Evolutionary conservation across 1,284 basidiomycete genomes (phyloP).

Genomic region (Trichosporon asahii): DNA sequence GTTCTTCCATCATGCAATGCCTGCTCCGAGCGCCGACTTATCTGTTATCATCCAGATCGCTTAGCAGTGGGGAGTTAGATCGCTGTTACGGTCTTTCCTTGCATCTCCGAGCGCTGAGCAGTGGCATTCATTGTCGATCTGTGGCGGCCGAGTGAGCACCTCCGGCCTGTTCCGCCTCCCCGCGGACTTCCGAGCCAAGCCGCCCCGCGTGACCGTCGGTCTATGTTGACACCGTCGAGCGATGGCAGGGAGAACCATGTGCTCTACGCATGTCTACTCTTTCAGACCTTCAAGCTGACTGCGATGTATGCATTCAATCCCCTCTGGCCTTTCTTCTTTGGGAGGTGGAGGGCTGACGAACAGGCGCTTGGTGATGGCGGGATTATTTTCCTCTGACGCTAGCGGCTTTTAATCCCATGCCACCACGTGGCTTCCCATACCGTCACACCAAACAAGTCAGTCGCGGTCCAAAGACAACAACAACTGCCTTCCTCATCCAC

Average conservation of each 20-base stretch:
- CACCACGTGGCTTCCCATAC: constrained; percentile 7
- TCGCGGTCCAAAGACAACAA: constrained; percentile 8
- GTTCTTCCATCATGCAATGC: not conserved
- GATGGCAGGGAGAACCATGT: too few relatives aligned
- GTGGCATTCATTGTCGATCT: too few relatives aligned
- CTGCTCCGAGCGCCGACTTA: not conserved
- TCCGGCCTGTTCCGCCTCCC: too few relatives aligned
- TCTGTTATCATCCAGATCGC: not conserved
- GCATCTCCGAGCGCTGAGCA: too few relatives aligned
- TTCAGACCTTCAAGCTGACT: too few relatives aligned
- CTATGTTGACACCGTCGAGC: too few relatives aligned
- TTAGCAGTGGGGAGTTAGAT: not conserved
- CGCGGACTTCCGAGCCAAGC: too few relatives aligned
- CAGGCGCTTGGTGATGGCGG: not conserved
- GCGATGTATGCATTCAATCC: not conserved
- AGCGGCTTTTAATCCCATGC: not conserved
- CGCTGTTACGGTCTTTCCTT: not conserved
- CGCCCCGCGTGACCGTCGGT: too few relatives aligned
- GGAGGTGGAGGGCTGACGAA: not conserved
- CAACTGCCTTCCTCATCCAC: not conserved
- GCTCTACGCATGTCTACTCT: too few relatives aligned
- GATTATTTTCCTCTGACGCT: not conserved
- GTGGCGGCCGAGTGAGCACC: too few relatives aligned
- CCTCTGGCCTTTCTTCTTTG: too few relatives aligned
- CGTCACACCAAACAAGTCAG: constrained; percentile 11